Evolutionary conservation across 805 yeast species (phyloP), one percentile per base, ranked within the genome.

Genomic region (Millerozyma miso): DNA sequence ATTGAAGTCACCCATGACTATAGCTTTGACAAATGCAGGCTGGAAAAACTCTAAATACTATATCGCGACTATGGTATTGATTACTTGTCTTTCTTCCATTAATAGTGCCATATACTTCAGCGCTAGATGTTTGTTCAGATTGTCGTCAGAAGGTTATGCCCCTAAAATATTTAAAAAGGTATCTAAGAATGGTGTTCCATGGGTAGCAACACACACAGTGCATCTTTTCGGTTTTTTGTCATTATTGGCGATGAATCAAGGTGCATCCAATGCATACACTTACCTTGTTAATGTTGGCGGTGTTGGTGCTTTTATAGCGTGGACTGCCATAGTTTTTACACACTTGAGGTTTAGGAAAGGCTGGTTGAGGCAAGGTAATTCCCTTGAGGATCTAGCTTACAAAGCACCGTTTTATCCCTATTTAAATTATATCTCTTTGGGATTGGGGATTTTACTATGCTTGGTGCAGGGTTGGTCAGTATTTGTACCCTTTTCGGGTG

Each of bases 381-480:
- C 36, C 2, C 20, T 42, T 2, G 40, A 40, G 2, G 52, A 49
- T 7, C 48, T 55, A 40, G 52, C 53, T 2, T 55, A 43, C 34
- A 44, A 39, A 10, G 48, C 51, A 8, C 56, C 55, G 0, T 44
- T 50, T 7, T 53, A 42, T 23, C 59, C 59, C 15, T 53, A 50
- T 29, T 3, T 46, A 20, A 47, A 50, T 18, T 51, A 41, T 35
- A 31, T 48, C 19, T 52, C 52, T 8, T 41, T 52, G 3, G 38
- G 35, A 4, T 31, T 52, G 14, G 56, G 58, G 4, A 38, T 46
- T 1, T 41, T 53, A n/a, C 46, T 54, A 40, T 45, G 48, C 15
- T 43, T 53, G 19, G 59, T 54, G 18, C 59, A 53, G 43, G 57
- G 59, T 12, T 54, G 59, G 59, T 40, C 53, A 19, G 52, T 51